Percentiles rank a stretch among this genome's conserved stretches.
These are phyloP conservation scores for Persicaria maculosa DNA, from an alignment of 148 eudicot genomes.

Conservation along the genomic window DNA sequence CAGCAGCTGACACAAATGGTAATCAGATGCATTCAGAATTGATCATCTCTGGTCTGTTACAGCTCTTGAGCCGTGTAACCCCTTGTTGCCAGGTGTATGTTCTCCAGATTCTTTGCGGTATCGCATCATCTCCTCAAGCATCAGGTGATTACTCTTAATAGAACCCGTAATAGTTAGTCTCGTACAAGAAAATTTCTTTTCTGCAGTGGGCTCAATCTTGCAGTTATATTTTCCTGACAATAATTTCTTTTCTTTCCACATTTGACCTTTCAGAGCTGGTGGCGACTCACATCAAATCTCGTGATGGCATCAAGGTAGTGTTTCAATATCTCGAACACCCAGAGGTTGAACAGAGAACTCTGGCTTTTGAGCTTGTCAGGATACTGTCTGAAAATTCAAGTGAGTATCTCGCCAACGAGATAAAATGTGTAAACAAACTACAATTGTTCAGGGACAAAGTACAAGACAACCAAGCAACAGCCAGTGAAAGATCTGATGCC, in stretches of 20 bases:
- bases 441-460: slow-evolving; percentile 34
- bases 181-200: neutral
- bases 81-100: slow-evolving; percentile 41
- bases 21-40: slow-evolving; percentile 38
- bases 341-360: slow-evolving; percentile 32
- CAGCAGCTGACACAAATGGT: slow-evolving; percentile 38
- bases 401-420: slow-evolving; percentile 27
- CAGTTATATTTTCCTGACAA: slow-evolving; percentile 12
- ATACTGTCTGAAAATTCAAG: slow-evolving; percentile 45
- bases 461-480: slow-evolving; percentile 29
- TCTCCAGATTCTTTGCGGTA: slow-evolving; percentile 50
- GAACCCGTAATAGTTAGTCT: neutral
- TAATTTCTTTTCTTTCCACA: neutral
- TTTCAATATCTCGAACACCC: slow-evolving; percentile 37
- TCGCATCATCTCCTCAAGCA: slow-evolving; percentile 60
- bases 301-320: slow-evolving; percentile 41
- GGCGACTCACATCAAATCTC: slow-evolving; percentile 35
- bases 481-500: slow-evolving; percentile 39
- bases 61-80: slow-evolving; percentile 33
- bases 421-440: slow-evolving; percentile 35
- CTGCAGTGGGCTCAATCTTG: neutral
- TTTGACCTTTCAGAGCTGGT: slow-evolving; percentile 40
- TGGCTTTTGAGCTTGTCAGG: slow-evolving; percentile 40
- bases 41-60: slow-evolving; percentile 33
- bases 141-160: slow-evolving; percentile 32